Base-by-base conservation (phyloP, 306 rosid species). In the Cicer bijugum region DNA sequence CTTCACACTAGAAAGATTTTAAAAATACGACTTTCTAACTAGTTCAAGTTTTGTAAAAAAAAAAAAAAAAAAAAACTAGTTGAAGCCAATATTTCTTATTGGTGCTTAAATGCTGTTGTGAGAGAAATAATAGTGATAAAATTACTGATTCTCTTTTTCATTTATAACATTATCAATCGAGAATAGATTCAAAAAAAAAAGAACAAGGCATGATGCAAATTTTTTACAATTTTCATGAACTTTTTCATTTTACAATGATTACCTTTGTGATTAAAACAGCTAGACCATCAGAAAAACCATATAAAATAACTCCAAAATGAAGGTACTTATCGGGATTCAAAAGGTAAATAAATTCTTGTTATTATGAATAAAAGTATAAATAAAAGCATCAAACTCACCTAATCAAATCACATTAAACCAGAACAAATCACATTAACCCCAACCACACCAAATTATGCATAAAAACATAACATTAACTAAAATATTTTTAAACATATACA, bases 341-440 rank as follows among this genome's bases (percentile, higher is more conserved):
- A 67, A 19, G 6, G 12, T 33, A 19, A 61, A 42, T 2, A 50
- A n/a, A 14, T 19, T 45, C 10, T 64, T 64, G 47, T 16, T 57
- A 17, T 53, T 7, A 6, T 23, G 19, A 67, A 51, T 28, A 17
- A 71, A 63, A 78, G 12, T 15, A 55, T n/a, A 37, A 68, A 20
- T 8, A 48, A 71, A 71, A 58, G 70, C 67, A 75, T 79, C 82
- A 73, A 53, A 70, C 92, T 67, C 75, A 94, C 98, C 97, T 82
- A 69, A n/a, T n/a, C n/a, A n/a, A n/a, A n/a, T n/a, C n/a, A n/a
- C n/a, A n/a, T n/a, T n/a, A n/a, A n/a, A n/a, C n/a, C n/a, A n/a
- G n/a, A n/a, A n/a, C n/a, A n/a, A n/a, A n/a, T n/a, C n/a, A n/a
- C n/a, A n/a, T n/a, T n/a, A n/a, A n/a, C n/a, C n/a, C n/a, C n/a